Evolutionary conservation across 176 grass and related monocot genomes (phyloP), one percentile per base, ranked within the genome.

Genomic region (Saccharum spontaneum): DNA sequence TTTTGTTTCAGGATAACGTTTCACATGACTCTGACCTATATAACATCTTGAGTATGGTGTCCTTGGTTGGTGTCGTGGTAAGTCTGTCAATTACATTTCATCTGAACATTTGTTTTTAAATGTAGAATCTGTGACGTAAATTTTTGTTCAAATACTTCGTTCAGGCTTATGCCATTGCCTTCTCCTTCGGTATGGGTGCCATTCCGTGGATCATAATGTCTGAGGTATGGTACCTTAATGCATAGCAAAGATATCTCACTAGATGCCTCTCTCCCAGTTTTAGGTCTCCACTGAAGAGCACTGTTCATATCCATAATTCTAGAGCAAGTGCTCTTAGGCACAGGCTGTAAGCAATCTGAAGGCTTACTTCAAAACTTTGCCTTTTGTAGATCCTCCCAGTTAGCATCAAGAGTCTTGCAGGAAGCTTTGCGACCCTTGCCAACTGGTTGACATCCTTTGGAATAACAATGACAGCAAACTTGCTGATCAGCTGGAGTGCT

Each of bases 161-260:
- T 81, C 80, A 99, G 97, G 90, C 78, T 67, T 94, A 82, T 96
- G 92, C 94, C 2, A 67, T 99, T 71, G 41, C 90, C 48, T 96
- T 99, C 67, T 96, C 97, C 65, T 89, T 99, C 34, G 93, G 97
- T 52, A 82, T 99, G 86, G 93, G 97, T 26, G 93, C 97, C 28
- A 99, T 96, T 91, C 97, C 97, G 54, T 99, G 97, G 93, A 90
- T 99, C 76, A 99, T 99, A 48, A 99, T 99, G 97, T 99, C 97
- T 18, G 93, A 99, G 97, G 97, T 99, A 92, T 57, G 76, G 55
- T 81, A 24, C 16, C 46, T 69, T 22, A 8, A 44, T 15, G 0
- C 34, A 63, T 34, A 62, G 31, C 10, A 8, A 2, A 2, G 71
- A 73, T 79, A 31, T 2, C 24, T 49, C 79, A 38, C 52, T 36